Conservation (phyloP, 495 filamentous ascomycete genomes). For the Friedmanniomyces endolithicus region DNA sequence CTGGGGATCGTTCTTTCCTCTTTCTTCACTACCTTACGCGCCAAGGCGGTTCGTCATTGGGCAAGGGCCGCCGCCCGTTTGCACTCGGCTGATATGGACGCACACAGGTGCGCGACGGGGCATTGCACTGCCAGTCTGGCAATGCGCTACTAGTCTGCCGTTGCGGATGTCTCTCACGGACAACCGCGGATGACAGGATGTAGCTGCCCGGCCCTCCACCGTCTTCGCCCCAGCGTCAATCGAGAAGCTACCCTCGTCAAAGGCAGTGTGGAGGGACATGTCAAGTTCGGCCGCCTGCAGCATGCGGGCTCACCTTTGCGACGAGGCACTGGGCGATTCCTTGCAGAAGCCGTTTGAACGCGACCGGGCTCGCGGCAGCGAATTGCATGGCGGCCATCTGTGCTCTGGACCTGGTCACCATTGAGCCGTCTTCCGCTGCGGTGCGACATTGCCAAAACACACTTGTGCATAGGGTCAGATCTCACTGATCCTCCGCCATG, state of each 20-base stretch:
- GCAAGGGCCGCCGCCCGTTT: not conserved
- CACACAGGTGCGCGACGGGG: not conserved
- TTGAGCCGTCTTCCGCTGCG: not conserved
- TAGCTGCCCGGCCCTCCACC: not conserved
- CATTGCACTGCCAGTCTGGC: no score
- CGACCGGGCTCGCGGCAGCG: not conserved
- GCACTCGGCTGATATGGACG: not conserved
- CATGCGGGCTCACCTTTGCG: not conserved
- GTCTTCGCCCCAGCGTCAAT: not conserved
- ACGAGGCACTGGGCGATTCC: not conserved
- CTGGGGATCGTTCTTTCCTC: not conserved
- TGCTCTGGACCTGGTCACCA: not conserved
- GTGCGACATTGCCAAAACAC: not conserved
- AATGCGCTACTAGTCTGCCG: not conserved
- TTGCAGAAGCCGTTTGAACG: not conserved
- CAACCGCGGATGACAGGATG: not conserved
- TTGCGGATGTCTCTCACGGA: not conserved
- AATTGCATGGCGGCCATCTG: not conserved
- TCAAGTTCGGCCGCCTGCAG: conserved; percentile 1
- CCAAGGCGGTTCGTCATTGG: not conserved
- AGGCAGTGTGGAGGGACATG: not conserved
- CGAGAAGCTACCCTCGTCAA: conserved; percentile 1
- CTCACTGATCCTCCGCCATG: no score
- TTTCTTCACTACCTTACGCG: not conserved
- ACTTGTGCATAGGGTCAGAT: no score